Percentiles rank a stretch among this genome's conserved stretches.
Conservation (phyloP, 768 basidiomycete genomes). For the Psilocybe azurescens region DNA sequence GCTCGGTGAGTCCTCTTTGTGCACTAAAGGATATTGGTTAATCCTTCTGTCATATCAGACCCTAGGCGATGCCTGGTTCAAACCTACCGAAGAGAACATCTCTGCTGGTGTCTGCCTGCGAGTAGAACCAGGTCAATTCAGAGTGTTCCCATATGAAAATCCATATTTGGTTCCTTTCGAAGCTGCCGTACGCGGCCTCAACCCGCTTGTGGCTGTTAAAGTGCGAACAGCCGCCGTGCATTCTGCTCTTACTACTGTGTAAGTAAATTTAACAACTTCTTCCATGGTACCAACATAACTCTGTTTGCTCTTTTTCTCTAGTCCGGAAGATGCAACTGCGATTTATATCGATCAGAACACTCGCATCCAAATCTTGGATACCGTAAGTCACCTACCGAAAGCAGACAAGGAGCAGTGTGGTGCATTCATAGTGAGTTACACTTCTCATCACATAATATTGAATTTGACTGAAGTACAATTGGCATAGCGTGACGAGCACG, state of each 20-base stretch:
- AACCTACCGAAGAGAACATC: conserved; percentile 82
- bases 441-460: not conserved
- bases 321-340: conserved; percentile 60
- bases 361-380: conserved; percentile 85
- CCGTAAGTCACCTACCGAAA: conserved; percentile 65
- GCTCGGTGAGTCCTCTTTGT: conserved; percentile 51
- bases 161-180: conserved; percentile 83
- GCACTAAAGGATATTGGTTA: not conserved
- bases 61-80: conserved; percentile 86
- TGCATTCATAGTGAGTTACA: conserved; percentile 74
- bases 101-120: conserved; percentile 81
- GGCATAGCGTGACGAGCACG: conserved; percentile 77
- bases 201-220: conserved; percentile 87
- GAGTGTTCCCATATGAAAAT: conserved; percentile 89
- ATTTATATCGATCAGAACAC: conserved; percentile 81
- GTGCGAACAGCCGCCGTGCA: conserved; percentile 81
- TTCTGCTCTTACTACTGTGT: conserved; percentile 76
- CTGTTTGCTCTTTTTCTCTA: conserved; percentile 30
- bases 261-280: conserved; percentile 29
- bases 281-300: not conserved
- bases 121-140: conserved; percentile 69
- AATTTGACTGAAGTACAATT: conserved; percentile 9
- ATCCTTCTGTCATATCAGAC: conserved; percentile 48
- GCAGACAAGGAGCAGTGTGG: conserved; percentile 93
- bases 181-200: conserved; percentile 73